Base-by-base conservation (phyloP, 139 green algal genomes). In the Parachlorella kessleri region DNA sequence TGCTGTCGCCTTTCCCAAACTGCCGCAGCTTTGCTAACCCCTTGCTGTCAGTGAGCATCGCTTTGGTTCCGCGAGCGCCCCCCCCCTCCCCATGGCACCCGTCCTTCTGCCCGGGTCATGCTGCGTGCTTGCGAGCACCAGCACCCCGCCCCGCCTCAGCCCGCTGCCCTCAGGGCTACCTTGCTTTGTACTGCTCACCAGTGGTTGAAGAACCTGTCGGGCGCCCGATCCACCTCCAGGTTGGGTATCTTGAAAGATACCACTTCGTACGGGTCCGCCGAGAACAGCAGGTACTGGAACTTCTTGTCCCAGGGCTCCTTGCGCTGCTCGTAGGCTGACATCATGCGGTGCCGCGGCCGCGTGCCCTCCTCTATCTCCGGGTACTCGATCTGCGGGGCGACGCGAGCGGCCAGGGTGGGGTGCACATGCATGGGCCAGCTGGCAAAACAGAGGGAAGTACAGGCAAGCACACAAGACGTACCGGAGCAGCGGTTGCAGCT, bases 281-380 rank as follows among this genome's bases (percentile, higher is more conserved):
- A 94, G 86, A 99, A 99, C 42, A 99, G 86, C 69, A 99, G 87
- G 91, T 98, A 99, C 86, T 98, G 96, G 83, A 94, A 98, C 28
- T 79, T 82, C 84, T 95, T 94, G 86, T 98, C 92, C 64, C 90
- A 92, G 1, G 92, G 76, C 88, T 99, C 97, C 39, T 96, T 87
- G 18, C 84, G 82, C 89, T 99, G 97, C 91, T 99, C 97, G 81
- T 94, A 99, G 6, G 92, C 88, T 28, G 83, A 94, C 97, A 99
- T 99, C 91, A 99, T 98, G 75, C 97, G 90, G 87, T 99, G 96
- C 9, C 97, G 86, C 6, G 97, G 97, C 76, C 88, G 90, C 14
- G 53, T 83, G 72, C 89, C 92, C 55, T 97, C 93, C 81, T 99
- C 96, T 41, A 98, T 98, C 88, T 99, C 97, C 0, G 96, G 97